Conservation (phyloP, 345 rosid species). For the Rhodomyrtus tomentosa region DNA sequence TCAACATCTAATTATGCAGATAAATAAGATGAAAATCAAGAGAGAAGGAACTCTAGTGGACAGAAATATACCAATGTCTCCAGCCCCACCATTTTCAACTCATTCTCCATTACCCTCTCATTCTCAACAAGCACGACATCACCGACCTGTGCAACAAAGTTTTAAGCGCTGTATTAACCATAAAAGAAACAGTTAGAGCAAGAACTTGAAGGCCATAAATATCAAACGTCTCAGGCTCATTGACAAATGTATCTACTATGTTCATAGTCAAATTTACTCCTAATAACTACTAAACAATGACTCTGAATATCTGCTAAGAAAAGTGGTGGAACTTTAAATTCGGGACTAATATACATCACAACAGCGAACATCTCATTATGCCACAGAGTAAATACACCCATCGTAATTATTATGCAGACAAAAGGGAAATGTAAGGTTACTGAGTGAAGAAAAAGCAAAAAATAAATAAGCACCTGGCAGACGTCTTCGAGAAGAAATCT, state of each 20-base stretch:
- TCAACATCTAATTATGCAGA: not conserved
- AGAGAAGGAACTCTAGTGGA: not conserved
- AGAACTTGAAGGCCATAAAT: not conserved
- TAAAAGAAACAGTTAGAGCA: not conserved
- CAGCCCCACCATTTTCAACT: slow-evolving; percentile 58
- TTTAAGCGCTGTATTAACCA: not conserved
- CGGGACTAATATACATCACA: not conserved
- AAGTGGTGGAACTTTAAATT: not conserved
- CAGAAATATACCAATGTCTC: slow-evolving; percentile 58
- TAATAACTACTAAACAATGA: not conserved
- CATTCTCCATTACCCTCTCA: slow-evolving; percentile 49
- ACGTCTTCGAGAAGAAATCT: slow-evolving; percentile 60
- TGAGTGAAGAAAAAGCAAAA: not conserved
- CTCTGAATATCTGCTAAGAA: not conserved
- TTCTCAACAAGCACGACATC: slow-evolving; percentile 75
- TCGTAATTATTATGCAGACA: not conserved
- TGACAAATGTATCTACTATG: not conserved
- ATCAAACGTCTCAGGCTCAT: not conserved
- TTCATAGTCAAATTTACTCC: not conserved
- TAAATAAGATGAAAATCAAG: not conserved
- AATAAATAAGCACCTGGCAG: slow-evolving; percentile 26
- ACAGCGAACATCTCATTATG: not conserved
- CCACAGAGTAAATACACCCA: not conserved
- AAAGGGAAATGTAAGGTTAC: not conserved
- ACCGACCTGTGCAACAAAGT: slow-evolving; percentile 43